phyloP scores from a whole-genome alignment of 352 stramenopile genomes.

The Globisporangium cystogenes region DNA sequence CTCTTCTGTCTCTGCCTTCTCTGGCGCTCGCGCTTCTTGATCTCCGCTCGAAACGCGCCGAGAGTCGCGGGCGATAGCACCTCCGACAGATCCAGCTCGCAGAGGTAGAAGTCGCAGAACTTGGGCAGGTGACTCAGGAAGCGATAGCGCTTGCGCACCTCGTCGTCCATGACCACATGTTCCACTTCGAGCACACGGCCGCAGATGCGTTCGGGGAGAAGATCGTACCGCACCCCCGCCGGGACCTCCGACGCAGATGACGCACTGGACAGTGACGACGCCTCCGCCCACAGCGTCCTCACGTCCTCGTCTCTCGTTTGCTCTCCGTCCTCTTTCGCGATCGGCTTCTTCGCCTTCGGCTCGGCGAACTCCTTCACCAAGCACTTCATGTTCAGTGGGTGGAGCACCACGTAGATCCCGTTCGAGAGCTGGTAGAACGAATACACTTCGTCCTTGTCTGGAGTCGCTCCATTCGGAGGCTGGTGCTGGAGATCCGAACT shows the following conservation, averaged over 20 bases:
- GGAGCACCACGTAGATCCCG: constrained; percentile 85
- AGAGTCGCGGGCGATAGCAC: constrained; percentile 65
- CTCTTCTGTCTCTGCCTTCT: constrained; percentile 50
- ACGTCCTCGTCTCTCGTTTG: constrained; percentile 18
- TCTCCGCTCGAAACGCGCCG: constrained; percentile 46
- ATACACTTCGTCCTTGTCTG: constrained; percentile 26
- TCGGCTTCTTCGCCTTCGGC: constrained; percentile 11
- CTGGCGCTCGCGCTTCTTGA: constrained; percentile 76
- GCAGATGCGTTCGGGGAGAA: constrained; percentile 43
- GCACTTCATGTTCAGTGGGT: constrained; percentile 88
- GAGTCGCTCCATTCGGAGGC: background rate
- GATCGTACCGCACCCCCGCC: constrained; percentile 33
- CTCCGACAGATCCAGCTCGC: constrained; percentile 75
- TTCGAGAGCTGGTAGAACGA: constrained; percentile 86
- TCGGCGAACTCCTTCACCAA: constrained; percentile 71
- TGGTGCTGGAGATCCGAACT: background rate
- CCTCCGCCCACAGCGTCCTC: constrained; percentile 24
- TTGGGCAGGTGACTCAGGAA: constrained; percentile 84
- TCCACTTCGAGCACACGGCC: constrained; percentile 81
- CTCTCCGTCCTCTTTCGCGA: too few relatives aligned
- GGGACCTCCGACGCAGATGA: constrained; percentile 3
- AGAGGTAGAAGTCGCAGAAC: constrained; percentile 87
- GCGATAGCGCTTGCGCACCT: constrained; percentile 76
- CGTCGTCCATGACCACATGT: constrained; percentile 84
- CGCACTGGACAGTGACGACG: constrained; percentile 10